A percentile compares a stretch with the other conserved stretches of the same genome.
phyloP scores from a whole-genome alignment of 2,329 filamentous ascomycete genomes.

The Venturia aucupariae region DNA sequence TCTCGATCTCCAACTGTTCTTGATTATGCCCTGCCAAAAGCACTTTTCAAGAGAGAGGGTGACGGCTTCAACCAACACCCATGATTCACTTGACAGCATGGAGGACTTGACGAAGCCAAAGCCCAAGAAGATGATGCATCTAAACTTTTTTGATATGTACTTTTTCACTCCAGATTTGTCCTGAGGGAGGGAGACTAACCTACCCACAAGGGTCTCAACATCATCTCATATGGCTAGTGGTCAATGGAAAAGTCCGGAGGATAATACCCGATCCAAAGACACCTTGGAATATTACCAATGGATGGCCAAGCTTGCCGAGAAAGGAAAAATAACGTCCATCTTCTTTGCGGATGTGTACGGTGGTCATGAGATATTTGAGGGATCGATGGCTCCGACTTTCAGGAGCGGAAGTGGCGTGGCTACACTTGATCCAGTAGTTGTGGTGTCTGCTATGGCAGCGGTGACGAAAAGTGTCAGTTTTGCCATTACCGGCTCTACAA shows the following conservation, averaged over 20 bases:
- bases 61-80: no score
- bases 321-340: constrained; percentile 41
- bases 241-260: constrained; percentile 2
- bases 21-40: no score
- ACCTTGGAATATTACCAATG: constrained; percentile 31
- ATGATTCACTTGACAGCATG: no score
- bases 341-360: constrained; percentile 45
- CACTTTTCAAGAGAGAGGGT: no score
- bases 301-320: constrained; percentile 39
- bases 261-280: background rate
- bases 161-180: no score
- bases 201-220: no score
- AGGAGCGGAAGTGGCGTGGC: constrained; percentile 18
- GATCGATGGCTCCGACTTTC: constrained; percentile 15
- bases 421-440: constrained; percentile 29
- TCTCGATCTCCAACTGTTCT: no score
- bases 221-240: constrained; percentile 1
- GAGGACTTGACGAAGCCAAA: no score
- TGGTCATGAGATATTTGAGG: constrained; percentile 31
- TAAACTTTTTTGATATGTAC: no score
- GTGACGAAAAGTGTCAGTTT: constrained; percentile 34
- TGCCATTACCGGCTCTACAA: constrained; percentile 29
- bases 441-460: constrained; percentile 40
- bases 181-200: no score
- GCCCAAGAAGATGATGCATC: no score